phyloP scores from a whole-genome alignment of 352 stramenopile species.

The Phytophthora agathidicida region DNA sequence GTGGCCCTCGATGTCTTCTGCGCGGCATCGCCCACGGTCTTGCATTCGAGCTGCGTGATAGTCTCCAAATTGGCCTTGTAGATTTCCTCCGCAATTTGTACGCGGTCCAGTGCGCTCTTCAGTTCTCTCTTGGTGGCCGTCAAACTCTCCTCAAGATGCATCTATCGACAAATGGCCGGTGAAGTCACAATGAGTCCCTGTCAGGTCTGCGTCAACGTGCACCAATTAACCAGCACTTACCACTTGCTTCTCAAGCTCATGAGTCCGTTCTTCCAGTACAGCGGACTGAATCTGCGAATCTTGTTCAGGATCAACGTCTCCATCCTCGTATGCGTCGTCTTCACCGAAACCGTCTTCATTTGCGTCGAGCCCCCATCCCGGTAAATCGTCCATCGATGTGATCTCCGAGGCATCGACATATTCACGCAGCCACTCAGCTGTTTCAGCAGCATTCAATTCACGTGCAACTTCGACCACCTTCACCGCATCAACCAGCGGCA shows the following conservation, averaged over 20 bases:
- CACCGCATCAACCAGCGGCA: slow-evolving; percentile 12
- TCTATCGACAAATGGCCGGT: slow-evolving; percentile 29
- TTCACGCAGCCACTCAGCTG: slow-evolving; percentile 23
- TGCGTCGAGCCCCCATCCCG: slow-evolving; percentile 25
- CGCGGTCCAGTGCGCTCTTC: slow-evolving; percentile 39
- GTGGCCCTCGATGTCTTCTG: slow-evolving; percentile 3
- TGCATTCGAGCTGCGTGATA: slow-evolving; percentile 55
- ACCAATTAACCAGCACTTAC: slow-evolving; percentile 33
- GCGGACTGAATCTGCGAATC: slow-evolving; percentile 15
- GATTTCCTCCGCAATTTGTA: slow-evolving; percentile 60
- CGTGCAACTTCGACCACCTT: slow-evolving; percentile 17
- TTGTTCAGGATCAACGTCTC: slow-evolving; percentile 7
- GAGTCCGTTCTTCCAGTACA: slow-evolving; percentile 25
- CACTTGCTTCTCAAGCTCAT: slow-evolving; percentile 47
- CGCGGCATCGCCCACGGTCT: not conserved
- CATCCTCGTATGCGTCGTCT: not conserved
- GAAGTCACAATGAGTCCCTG: too few species aligned
- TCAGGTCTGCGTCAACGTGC: too few species aligned
- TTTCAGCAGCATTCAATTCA: slow-evolving; percentile 11
- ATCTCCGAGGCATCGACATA: slow-evolving; percentile 23
- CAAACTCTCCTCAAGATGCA: slow-evolving; percentile 42
- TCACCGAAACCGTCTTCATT: slow-evolving; percentile 12
- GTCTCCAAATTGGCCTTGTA: slow-evolving; percentile 74
- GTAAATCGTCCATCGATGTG: slow-evolving; percentile 23
- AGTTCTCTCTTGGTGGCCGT: slow-evolving; percentile 40